Evolutionary conservation across 352 stramenopile species (phyloP).

Genomic region (Phytophthora idaei): DNA sequence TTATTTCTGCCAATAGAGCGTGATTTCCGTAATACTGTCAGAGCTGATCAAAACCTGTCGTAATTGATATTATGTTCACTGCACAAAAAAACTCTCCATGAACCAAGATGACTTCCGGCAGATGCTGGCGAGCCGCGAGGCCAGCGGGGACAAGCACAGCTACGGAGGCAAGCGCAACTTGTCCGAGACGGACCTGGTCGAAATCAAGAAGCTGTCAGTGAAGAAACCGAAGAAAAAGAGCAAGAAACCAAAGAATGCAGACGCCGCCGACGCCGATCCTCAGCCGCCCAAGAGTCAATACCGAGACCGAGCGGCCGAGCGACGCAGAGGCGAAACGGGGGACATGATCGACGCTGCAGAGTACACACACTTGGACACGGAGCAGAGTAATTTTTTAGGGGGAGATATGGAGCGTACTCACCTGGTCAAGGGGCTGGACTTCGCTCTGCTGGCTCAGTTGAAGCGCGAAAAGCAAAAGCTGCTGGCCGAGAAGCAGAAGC

Average conservation of each 20-base stretch:
- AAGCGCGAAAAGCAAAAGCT: constrained; percentile 80
- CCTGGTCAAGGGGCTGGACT: constrained; percentile 91
- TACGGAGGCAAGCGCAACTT: constrained; percentile 69
- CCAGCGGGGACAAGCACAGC: constrained; percentile 12
- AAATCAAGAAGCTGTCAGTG: constrained; percentile 53
- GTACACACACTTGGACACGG: constrained; percentile 58
- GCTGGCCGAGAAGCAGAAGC: constrained; percentile 38
- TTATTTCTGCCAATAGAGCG: constrained; percentile 19
- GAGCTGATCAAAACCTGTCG: constrained; percentile 5
- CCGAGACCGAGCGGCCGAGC: constrained; percentile 72
- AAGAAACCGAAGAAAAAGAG: constrained; percentile 70
- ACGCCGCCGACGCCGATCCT: constrained; percentile 5
- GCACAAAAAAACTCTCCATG: constrained; percentile 33
- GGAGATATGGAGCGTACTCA: constrained; percentile 88
- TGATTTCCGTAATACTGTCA: constrained; percentile 1
- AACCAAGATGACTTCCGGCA: constrained; percentile 83
- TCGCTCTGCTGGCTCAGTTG: constrained; percentile 84
- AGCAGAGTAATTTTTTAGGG: constrained; percentile 86
- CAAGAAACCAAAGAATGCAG: constrained; percentile 47
- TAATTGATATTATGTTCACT: constrained; percentile 4
- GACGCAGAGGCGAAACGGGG: constrained; percentile 38
- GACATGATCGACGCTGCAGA: constrained; percentile 62
- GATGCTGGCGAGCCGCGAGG: constrained; percentile 45
- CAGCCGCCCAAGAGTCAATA: constrained; percentile 33
- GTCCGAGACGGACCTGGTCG: constrained; percentile 51